Evolutionary conservation across 2,329 filamentous ascomycete species (phyloP), one percentile per base, ranked within the genome.

Genomic region (Phoma sp.): DNA sequence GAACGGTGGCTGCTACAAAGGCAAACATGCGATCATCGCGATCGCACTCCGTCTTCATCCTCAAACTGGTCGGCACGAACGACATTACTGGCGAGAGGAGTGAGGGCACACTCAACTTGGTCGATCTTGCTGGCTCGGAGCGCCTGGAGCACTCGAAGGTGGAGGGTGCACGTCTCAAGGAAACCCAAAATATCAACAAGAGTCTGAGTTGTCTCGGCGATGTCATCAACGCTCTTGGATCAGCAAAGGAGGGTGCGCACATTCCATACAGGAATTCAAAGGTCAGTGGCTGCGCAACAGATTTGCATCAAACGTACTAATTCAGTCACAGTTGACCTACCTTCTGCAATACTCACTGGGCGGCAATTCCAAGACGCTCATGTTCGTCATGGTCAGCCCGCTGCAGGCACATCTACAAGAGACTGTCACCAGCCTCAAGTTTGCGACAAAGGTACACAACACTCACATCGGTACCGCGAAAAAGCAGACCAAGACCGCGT

Each of bases 301-400:
- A 18, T 22, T 33, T 4, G 6, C 11, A 7, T 2, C 3, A 9
- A 13, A 14, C 24, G 18, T 24, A n/a, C 58, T 65, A 66, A 67
- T 32, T 32, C 11, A 4, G 38, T 8, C 3, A 9, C 44, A 89
- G 84, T 83, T 99, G 61, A 99, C 95, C 7, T 96, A 97, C 70
- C 83, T 99, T 41, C 83, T 99, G 33, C 91, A 98, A 84, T 96
- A 95, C 71, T 96, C 91, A 3, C 81, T 99, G 7, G 93, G 95
- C 4, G 95, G 95, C 13, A 97, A 96, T 75, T 95, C 89, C 65
- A 96, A 97, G 78, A 99, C 95, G 0, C 87, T 99, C 67, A 99
- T 99, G 95, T 96, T 99, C 74, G 91, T 98, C 73, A 98, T 98
- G 93, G 90, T 96, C 52, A 95, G 89, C 65, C 95, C 95, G 30